A percentile compares a stretch with the other conserved stretches of the same genome.
phyloP scores from a whole-genome alignment of 306 rosid species.

The Leucaena leucocephala region DNA sequence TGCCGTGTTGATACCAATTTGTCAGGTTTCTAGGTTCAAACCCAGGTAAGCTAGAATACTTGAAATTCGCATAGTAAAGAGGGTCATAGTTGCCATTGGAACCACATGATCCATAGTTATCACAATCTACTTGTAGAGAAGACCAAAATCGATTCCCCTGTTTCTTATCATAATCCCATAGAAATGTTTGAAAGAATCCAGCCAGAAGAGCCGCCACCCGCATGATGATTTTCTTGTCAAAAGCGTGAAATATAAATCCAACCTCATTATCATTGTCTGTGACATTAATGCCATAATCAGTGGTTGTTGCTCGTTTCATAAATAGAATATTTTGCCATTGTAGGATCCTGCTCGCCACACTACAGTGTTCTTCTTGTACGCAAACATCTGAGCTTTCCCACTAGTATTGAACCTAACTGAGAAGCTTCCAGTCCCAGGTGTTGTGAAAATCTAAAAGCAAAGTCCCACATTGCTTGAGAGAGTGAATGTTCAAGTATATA shows the following conservation, averaged over 20 bases:
- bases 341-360: slow-evolving; percentile 25
- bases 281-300: background rate
- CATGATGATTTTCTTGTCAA: slow-evolving; percentile 24
- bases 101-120: slow-evolving; percentile 40
- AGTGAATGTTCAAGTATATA: no score
- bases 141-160: slow-evolving; percentile 40
- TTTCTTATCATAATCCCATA: slow-evolving; percentile 46
- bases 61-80: background rate
- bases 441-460: no score
- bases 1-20: slow-evolving; percentile 37
- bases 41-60: slow-evolving; percentile 51
- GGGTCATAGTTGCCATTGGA: slow-evolving; percentile 40
- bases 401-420: background rate
- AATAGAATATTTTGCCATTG: slow-evolving; percentile 1
- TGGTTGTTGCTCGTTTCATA: background rate
- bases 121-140: slow-evolving; percentile 42
- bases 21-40: slow-evolving; percentile 40
- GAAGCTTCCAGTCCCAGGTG: slow-evolving; percentile 2
- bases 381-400: background rate
- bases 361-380: background rate
- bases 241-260: slow-evolving; percentile 9
- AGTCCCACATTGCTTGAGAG: no score
- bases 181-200: slow-evolving; percentile 35
- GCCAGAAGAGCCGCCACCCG: slow-evolving; percentile 21
- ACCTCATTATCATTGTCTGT: slow-evolving; percentile 12